A percentile compares a stretch with the other conserved stretches of the same genome.
phyloP scores from a whole-genome alignment of 345 rosid species.

The Theobroma cacao region DNA sequence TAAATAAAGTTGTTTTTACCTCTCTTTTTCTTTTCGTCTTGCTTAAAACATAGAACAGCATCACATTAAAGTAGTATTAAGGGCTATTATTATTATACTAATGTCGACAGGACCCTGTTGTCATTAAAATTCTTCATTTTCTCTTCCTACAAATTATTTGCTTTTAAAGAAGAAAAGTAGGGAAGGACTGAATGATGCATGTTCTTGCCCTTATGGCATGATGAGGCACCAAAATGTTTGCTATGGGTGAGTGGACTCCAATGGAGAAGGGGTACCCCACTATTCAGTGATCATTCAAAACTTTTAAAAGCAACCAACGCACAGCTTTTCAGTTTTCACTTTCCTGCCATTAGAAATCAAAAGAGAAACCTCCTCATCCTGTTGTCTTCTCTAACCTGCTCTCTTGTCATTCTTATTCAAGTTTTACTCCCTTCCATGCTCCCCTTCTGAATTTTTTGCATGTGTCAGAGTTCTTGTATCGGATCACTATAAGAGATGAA shows the following conservation, averaged over 20 bases:
- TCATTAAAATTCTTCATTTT: not conserved
- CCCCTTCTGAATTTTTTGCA: not conserved
- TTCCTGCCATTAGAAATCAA: constrained; percentile 25
- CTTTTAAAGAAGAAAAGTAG: not conserved
- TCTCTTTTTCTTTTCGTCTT: not conserved
- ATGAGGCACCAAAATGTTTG: constrained; percentile 19
- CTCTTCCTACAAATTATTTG: not conserved
- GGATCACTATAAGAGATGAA: constrained; percentile 33
- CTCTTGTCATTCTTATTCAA: constrained; percentile 11
- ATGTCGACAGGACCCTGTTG: not conserved
- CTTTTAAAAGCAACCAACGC: constrained; percentile 34
- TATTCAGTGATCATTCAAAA: constrained; percentile 21
- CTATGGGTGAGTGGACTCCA: constrained; percentile 21
- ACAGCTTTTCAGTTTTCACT: constrained; percentile 25
- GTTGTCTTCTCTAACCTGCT: not conserved
- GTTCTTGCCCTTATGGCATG: constrained; percentile 8
- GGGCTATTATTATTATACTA: not conserved
- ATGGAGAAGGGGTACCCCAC: constrained; percentile 27
- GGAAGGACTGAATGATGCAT: not conserved
- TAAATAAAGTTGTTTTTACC: not conserved
- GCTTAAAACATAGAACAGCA: not conserved
- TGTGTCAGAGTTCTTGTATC: not conserved
- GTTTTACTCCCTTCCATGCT: not conserved
- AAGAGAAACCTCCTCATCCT: constrained; percentile 22
- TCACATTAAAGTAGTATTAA: not conserved